These are phyloP conservation scores for Lactuca saligna DNA, from an alignment of 129 eudicot genomes.

Conservation along the genomic window DNA sequence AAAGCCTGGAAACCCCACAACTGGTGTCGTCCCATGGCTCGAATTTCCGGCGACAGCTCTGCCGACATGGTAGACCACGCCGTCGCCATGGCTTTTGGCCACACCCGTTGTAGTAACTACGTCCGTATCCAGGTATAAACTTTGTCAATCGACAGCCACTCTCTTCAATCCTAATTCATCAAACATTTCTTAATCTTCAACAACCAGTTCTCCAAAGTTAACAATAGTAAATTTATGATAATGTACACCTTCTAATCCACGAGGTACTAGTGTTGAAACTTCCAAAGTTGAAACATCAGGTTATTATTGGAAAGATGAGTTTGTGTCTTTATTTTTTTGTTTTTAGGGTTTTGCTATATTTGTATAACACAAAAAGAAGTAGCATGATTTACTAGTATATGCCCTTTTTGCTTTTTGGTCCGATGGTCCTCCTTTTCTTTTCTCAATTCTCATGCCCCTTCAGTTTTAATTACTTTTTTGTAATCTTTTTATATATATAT, in stretches of 20 bases:
- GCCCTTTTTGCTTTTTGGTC: constrained; percentile 17
- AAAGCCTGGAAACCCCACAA: constrained; percentile 70
- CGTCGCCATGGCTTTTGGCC: constrained; percentile 93
- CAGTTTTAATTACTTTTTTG: not conserved
- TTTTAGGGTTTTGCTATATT: constrained; percentile 35
- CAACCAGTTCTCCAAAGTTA: not conserved
- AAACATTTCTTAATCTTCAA: not conserved
- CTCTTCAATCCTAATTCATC: not conserved
- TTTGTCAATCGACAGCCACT: not conserved
- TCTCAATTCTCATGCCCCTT: constrained; percentile 6
- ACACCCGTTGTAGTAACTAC: constrained; percentile 56
- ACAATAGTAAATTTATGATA: constrained; percentile 3
- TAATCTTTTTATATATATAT: not conserved
- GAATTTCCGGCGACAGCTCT: constrained; percentile 71
- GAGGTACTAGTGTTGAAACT: constrained; percentile 5
- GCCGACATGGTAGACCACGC: constrained; percentile 94
- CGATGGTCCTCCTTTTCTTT: constrained; percentile 13
- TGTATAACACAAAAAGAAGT: constrained; percentile 30
- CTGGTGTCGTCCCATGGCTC: constrained; percentile 92
- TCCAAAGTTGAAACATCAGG: constrained; percentile 2
- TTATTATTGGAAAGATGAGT: constrained; percentile 8
- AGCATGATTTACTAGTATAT: constrained; percentile 16
- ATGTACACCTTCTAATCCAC: not conserved
- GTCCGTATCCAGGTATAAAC: constrained; percentile 77
- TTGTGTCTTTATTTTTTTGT: constrained; percentile 12